Evolutionary conservation across 306 rosid species (phyloP).

Genomic region (Trifolium pratense): DNA sequence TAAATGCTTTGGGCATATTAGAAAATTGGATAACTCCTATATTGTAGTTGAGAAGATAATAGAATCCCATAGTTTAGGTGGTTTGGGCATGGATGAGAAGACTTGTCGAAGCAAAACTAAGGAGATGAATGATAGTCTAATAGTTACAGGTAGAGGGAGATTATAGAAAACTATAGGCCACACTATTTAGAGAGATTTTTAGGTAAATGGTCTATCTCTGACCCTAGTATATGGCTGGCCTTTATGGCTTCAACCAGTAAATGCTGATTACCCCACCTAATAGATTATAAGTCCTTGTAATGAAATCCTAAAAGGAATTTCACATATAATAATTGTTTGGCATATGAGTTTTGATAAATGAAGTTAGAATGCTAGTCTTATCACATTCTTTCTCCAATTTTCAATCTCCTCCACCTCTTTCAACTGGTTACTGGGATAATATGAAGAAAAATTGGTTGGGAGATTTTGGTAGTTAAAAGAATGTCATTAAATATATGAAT

Average conservation of each 20-base stretch:
- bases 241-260: neutral
- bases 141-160: neutral
- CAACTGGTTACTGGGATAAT: conserved; percentile 4
- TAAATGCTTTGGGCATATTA: neutral
- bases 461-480: conserved; percentile 12
- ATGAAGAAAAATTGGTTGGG: neutral
- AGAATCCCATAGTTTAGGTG: neutral
- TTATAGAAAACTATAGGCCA: neutral
- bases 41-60: neutral
- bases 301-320: neutral
- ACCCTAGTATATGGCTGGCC: neutral
- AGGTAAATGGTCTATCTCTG: neutral
- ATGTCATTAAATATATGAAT: neutral
- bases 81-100: neutral
- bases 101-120: neutral
- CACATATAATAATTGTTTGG: neutral
- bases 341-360: conserved; percentile 26
- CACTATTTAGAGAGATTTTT: neutral
- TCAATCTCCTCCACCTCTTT: neutral
- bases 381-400: conserved; percentile 1
- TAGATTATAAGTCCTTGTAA: neutral
- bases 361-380: conserved; percentile 6
- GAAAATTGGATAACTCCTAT: neutral
- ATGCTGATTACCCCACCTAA: neutral
- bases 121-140: neutral